Evolutionary conservation across 768 basidiomycete genomes (phyloP).

Genomic region (Suillus decipiens): DNA sequence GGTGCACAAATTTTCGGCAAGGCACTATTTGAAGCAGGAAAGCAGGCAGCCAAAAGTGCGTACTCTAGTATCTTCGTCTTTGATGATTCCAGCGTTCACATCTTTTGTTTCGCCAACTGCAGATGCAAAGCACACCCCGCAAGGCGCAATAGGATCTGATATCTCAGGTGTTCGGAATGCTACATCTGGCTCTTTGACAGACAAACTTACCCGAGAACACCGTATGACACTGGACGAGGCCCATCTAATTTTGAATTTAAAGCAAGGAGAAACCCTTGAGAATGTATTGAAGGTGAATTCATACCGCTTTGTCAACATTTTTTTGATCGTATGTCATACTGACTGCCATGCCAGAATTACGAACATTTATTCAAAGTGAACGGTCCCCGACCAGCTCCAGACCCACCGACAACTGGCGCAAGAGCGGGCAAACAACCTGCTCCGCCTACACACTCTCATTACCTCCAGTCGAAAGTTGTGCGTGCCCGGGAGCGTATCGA

Average conservation of each 20-base stretch:
- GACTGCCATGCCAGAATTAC: conserved; percentile 64
- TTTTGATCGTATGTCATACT: conserved; percentile 3
- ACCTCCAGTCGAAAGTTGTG: conserved; percentile 96
- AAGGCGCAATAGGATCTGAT: conserved; percentile 65
- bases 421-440: conserved; percentile 43
- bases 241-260: conserved; percentile 86
- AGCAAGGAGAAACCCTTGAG: conserved; percentile 70
- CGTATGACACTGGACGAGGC: conserved; percentile 97
- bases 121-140: conserved; percentile 87
- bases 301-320: not conserved
- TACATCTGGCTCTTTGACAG: conserved; percentile 71
- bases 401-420: conserved; percentile 40
- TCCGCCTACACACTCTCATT: conserved; percentile 71
- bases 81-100: conserved; percentile 3
- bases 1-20: conserved; percentile 86
- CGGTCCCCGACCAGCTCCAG: conserved; percentile 61
- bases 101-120: not conserved
- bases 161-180: conserved; percentile 75
- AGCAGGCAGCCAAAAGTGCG: conserved; percentile 92
- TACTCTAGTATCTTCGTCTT: conserved; percentile 11
- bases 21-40: conserved; percentile 87
- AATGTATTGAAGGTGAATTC: conserved; percentile 66
- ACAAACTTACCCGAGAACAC: conserved; percentile 81
- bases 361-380: conserved; percentile 94
- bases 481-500: conserved; percentile 94